These are phyloP conservation scores for Colletotrichum aenigma DNA, from an alignment of 2,329 filamentous ascomycete species.

Conservation along the genomic window DNA sequence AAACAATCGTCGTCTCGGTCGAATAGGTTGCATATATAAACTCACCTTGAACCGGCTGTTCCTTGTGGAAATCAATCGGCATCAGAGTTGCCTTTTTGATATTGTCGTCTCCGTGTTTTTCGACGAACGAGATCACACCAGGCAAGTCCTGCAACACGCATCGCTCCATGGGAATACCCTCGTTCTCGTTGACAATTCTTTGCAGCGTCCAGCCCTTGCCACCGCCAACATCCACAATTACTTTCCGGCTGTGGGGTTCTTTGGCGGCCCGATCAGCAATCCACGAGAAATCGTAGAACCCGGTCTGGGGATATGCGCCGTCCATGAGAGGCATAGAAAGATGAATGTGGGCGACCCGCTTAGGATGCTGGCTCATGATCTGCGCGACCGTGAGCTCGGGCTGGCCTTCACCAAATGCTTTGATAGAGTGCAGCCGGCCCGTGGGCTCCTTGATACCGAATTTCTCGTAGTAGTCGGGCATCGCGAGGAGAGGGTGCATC, in stretches of 20 bases:
- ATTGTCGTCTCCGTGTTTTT: neutral
- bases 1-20: neutral
- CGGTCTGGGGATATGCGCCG: slow-evolving; percentile 26
- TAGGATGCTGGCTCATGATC: too few species aligned
- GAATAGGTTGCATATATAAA: neutral
- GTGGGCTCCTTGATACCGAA: too few species aligned
- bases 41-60: slow-evolving; percentile 21
- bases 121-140: slow-evolving; percentile 7
- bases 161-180: neutral
- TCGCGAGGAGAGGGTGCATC: too few species aligned
- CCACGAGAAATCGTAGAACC: slow-evolving; percentile 35
- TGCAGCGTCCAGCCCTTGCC: slow-evolving; percentile 28
- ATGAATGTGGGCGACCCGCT: too few species aligned
- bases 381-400: too few species aligned
- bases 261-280: slow-evolving; percentile 10
- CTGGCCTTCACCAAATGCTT: too few species aligned
- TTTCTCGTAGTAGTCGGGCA: too few species aligned
- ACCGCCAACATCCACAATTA: slow-evolving; percentile 37
- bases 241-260: slow-evolving; percentile 5
- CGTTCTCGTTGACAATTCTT: slow-evolving; percentile 1
- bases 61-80: slow-evolving; percentile 22
- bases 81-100: neutral
- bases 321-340: too few species aligned
- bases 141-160: slow-evolving; percentile 23
- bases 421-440: too few species aligned